phyloP scores from a whole-genome alignment of 305 asterid species.

The Fraxinus albicans region DNA sequence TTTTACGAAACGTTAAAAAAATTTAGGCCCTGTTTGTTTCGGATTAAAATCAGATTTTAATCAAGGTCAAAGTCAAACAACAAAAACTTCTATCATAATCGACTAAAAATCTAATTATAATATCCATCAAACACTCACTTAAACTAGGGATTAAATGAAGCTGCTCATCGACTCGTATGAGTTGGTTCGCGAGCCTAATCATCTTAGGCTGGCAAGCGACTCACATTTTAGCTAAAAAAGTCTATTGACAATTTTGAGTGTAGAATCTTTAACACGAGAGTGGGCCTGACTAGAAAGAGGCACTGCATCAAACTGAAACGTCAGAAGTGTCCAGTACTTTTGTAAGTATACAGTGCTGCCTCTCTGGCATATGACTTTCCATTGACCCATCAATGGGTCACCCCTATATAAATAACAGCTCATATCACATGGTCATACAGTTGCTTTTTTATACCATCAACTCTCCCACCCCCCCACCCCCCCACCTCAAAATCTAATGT shows the following conservation, averaged over 20 bases:
- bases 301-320: constrained; percentile 25
- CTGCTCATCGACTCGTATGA: neutral
- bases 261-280: neutral
- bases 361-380: constrained; percentile 59
- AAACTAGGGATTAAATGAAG: no score
- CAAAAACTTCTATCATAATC: no score
- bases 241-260: neutral
- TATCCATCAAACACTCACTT: no score
- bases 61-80: no score
- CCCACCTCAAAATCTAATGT: neutral
- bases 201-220: neutral
- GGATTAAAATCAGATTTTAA: no score
- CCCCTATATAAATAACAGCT: constrained; percentile 49
- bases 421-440: constrained; percentile 58
- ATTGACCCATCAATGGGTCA: constrained; percentile 62
- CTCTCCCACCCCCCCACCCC: neutral
- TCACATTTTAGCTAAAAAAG: neutral
- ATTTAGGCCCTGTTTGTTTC: no score
- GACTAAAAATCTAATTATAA: no score
- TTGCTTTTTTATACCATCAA: neutral
- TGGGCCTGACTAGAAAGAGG: neutral
- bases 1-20: neutral
- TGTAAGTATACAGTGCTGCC: constrained; percentile 34
- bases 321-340: constrained; percentile 30
- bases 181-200: neutral